Base-by-base conservation (phyloP, 1,284 basidiomycete species). In the Fomitopsis betulina region DNA sequence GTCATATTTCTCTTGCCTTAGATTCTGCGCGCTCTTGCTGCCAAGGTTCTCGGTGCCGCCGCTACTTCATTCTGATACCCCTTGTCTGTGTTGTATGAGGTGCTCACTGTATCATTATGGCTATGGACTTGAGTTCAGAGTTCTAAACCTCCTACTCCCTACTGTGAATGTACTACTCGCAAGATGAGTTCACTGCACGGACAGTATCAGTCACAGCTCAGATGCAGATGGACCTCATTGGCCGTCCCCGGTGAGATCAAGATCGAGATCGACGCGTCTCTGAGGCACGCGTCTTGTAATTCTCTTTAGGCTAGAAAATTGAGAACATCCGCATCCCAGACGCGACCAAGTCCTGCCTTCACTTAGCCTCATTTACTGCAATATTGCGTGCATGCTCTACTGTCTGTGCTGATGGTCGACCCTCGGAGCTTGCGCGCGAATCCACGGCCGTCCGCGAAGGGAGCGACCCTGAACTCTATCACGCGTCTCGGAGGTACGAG, bases 31-130 rank as follows among this genome's bases (percentile, higher is more conserved):
- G 92, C 89, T 7, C 75, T 98, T 42, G 94, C 95, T 1, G 77
- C 92, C 71, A 97, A 98, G 73, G 93, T 98, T 13, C 73, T 98
- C 35, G 93, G 93, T 33, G 82, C 86, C 56, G 83, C 86, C 27
- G 60, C 63, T 7, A 62, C 49, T 25, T 56, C 60, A 2, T 63
- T 67, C 40, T 67, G 56, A 40, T 53, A 32, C 33, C 38, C 32
- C 35, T 6, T 25, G 32, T 12, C 21, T 17, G 19, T 40, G n/a
- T 35, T 37, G 33, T 43, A 13, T 35, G 39, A 35, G n/a, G n/a
- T 9, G 33, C 32, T 19, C 17, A 35, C 10, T 51, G 49, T 51
- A 51, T 37, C 32, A 9, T 51, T 51, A 52, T 53, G 52, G 23
- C 35, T 8, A 30, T 30, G 27, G 27, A 39, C 32, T 47, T 12